A percentile compares a stretch with the other conserved stretches of the same genome.
Evolutionary conservation across 176 grass and related monocot species (phyloP).

Genomic region (Alloteropsis semialata): DNA sequence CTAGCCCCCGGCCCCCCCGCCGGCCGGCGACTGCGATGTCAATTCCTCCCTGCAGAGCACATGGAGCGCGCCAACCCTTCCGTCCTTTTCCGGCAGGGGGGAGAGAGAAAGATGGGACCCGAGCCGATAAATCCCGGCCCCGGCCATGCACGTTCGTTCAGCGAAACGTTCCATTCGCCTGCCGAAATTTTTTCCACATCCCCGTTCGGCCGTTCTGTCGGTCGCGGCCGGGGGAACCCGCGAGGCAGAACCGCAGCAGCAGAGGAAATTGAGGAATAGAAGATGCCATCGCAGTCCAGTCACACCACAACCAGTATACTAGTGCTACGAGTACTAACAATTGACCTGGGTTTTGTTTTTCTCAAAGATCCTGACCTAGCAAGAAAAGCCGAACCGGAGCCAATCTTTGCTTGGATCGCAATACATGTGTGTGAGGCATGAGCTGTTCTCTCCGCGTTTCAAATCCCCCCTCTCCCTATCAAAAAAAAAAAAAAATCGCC

Average conservation of each 20-base stretch:
- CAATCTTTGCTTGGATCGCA: slow-evolving; percentile 16
- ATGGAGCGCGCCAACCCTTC: slow-evolving; percentile 31
- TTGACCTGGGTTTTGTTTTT: slow-evolving; percentile 19
- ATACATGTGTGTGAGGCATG: background rate
- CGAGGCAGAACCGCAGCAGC: background rate
- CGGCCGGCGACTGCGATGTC: background rate
- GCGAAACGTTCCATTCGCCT: slow-evolving; percentile 7
- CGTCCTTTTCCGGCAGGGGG: slow-evolving; percentile 6
- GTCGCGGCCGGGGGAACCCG: slow-evolving; percentile 29
- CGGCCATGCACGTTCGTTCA: slow-evolving; percentile 25
- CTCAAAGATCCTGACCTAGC: background rate
- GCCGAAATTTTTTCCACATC: background rate
- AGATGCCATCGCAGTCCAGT: background rate
- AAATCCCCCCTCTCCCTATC: no score
- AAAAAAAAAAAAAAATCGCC: no score
- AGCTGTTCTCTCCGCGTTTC: slow-evolving; percentile 11
- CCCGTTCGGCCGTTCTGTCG: slow-evolving; percentile 46
- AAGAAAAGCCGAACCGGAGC: background rate
- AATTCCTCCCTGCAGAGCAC: slow-evolving; percentile 15
- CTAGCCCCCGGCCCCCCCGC: no score
- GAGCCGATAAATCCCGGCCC: background rate
- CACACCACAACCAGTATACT: background rate
- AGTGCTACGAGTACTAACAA: background rate
- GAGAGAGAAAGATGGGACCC: background rate
- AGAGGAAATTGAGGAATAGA: background rate